These are phyloP conservation scores for Diaporthe sp. DNA, from an alignment of 2,329 filamentous ascomycete genomes.

Conservation along the genomic window DNA sequence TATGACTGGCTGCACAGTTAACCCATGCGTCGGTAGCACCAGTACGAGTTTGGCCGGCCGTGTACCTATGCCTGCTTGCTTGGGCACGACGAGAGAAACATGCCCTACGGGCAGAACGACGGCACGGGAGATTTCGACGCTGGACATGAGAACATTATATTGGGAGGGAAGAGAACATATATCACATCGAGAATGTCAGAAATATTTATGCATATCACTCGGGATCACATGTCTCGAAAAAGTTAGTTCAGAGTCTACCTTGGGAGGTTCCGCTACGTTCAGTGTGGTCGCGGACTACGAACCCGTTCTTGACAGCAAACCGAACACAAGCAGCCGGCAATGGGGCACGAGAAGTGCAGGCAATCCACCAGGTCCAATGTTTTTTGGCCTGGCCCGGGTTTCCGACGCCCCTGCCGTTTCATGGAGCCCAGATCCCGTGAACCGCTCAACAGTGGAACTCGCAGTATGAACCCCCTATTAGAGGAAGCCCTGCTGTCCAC, in stretches of 20 bases:
- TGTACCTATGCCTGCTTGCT: background rate
- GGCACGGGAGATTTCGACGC: background rate
- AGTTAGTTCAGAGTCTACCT: conserved; percentile 18
- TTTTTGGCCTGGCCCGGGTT: conserved; percentile 33
- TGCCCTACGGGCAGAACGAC: conserved; percentile 2
- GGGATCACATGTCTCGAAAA: conserved; percentile 18
- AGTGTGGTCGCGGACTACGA: conserved; percentile 17
- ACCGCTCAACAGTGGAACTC: conserved; percentile 33
- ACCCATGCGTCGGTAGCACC: conserved; percentile 16
- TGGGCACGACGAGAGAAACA: conserved; percentile 6
- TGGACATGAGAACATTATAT: background rate
- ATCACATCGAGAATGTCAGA: background rate
- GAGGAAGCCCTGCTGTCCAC: conserved; percentile 31
- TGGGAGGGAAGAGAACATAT: background rate
- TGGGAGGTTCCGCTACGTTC: conserved; percentile 17
- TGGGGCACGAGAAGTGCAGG: conserved; percentile 37
- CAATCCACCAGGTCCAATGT: conserved; percentile 41
- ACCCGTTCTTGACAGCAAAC: conserved; percentile 38
- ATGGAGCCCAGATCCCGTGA: conserved; percentile 36
- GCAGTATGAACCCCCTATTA: conserved; percentile 37
- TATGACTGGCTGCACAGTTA: conserved; percentile 28
- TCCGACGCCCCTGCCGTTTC: conserved; percentile 35
- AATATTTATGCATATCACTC: conserved; percentile 8
- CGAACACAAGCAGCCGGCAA: conserved; percentile 32
- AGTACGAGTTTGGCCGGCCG: conserved; percentile 5